Conservation (phyloP, 345 rosid species). For the Lepidium aucheri region DNA sequence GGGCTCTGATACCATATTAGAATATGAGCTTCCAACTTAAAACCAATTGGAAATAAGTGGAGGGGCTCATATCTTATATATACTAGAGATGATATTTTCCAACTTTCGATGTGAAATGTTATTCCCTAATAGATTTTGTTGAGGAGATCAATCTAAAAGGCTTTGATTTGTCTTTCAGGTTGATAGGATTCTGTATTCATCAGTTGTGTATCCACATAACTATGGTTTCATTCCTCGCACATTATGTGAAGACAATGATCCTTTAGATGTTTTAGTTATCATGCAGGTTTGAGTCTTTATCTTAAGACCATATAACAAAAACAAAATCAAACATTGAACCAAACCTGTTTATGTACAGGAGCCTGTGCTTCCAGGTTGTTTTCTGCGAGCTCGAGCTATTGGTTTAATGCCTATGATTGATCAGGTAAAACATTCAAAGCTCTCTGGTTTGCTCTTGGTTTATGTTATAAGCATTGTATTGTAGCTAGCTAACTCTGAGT, state of each 20-base stretch:
- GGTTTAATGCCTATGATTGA: constrained; percentile 99
- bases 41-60: too few species aligned
- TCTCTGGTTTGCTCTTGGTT: neutral
- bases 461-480: neutral
- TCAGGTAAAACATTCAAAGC: constrained; percentile 33
- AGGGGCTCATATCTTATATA: too few species aligned
- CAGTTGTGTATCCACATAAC: constrained; percentile 98
- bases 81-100: too few species aligned
- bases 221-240: constrained; percentile 97
- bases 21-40: too few species aligned
- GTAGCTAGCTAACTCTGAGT: neutral
- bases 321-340: neutral
- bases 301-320: neutral
- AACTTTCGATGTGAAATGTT: too few species aligned
- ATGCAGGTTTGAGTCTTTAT: constrained; percentile 68
- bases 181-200: constrained; percentile 88
- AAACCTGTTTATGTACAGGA: constrained; percentile 31
- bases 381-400: constrained; percentile 84
- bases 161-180: constrained; percentile 42
- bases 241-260: constrained; percentile 94
- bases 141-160: neutral
- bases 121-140: too few species aligned
- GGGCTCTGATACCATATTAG: too few species aligned
- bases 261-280: constrained; percentile 91
- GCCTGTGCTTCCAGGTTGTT: constrained; percentile 96